Base-by-base conservation (phyloP, 2,329 filamentous ascomycete genomes). In the Incumbomyces lentus region DNA sequence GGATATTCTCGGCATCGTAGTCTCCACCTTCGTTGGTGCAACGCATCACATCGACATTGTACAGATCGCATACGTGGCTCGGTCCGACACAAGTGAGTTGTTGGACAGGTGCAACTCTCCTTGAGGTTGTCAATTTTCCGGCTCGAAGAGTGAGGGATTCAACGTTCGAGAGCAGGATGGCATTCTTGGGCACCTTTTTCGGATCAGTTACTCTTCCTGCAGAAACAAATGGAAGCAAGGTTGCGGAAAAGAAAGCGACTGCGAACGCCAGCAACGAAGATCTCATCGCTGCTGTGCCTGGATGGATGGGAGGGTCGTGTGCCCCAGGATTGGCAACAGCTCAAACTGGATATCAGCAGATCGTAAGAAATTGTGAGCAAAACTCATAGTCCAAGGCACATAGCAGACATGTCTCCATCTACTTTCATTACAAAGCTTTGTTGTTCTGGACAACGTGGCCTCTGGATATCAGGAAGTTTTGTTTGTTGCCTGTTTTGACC, bases 11-110 rank as follows among this genome's bases (percentile, higher is more conserved):
- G 36, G 70, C 63, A 52, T 79, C 78, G 69, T 95, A 95, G 50
- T 83, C 83, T 26, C 78, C 71, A 50, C 90, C 92, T 50, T 83
- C 75, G 68, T 96, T 96, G 52, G 76, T 82, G 74, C 90, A 98
- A 59, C 87, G 86, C 82, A 96, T 86, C 11, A 83, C 70, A 56
- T 93, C 84, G 51, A 94, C 68, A 19, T 78, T 68, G 70, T 90
- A 84, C 47, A 90, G 74, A 33, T 74, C 64, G 70, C 81, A 85
- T 48, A 84, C 70, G 44, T 72, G 70, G 7, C 69, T 73, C 44
- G 79, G 74, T 22, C 84, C 86, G 46, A 83, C 67, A 69, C 90
- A 95, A 59, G 72, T 76, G 12, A 95, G 75, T 68, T 93, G 82
- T 69, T 87, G 87, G 39, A 90, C 76, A 18, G 90, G 70, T 17